phyloP scores from a whole-genome alignment of 306 rosid genomes.

The Glycine latifolia region DNA sequence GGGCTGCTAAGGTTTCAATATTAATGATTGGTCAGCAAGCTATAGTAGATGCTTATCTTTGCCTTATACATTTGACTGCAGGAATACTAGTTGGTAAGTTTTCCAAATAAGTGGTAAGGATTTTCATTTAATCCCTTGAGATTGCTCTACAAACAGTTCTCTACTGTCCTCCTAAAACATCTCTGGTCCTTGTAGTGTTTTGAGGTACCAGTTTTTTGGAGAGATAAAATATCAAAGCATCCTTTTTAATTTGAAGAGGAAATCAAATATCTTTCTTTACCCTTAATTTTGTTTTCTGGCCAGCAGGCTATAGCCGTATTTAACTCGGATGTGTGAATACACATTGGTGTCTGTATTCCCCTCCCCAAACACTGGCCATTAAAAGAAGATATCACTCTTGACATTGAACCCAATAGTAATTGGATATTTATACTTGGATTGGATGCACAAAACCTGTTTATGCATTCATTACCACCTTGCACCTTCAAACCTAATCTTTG shows the following conservation, averaged over 20 bases:
- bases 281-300: neutral
- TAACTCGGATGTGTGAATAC: neutral
- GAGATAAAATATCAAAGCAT: conserved; percentile 3
- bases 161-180: conserved; percentile 5
- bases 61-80: conserved; percentile 95
- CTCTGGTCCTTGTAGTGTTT: conserved; percentile 15
- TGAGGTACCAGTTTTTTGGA: neutral
- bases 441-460: conserved; percentile 21
- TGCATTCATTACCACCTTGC: neutral
- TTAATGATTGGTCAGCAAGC: conserved; percentile 97
- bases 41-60: conserved; percentile 97
- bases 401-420: neutral
- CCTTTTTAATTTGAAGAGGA: neutral
- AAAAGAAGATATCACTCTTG: too few species aligned
- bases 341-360: neutral
- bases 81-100: conserved; percentile 93
- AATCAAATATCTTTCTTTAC: conserved; percentile 16
- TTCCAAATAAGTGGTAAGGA: conserved; percentile 4
- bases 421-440: conserved; percentile 16
- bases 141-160: neutral
- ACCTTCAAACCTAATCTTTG: neutral
- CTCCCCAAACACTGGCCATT: neutral
- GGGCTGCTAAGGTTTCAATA: conserved; percentile 97
- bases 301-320: neutral
- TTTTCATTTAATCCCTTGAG: conserved; percentile 24